These are phyloP conservation scores for Pythium aristosporum DNA, from an alignment of 352 stramenopile genomes.

Conservation along the genomic window DNA sequence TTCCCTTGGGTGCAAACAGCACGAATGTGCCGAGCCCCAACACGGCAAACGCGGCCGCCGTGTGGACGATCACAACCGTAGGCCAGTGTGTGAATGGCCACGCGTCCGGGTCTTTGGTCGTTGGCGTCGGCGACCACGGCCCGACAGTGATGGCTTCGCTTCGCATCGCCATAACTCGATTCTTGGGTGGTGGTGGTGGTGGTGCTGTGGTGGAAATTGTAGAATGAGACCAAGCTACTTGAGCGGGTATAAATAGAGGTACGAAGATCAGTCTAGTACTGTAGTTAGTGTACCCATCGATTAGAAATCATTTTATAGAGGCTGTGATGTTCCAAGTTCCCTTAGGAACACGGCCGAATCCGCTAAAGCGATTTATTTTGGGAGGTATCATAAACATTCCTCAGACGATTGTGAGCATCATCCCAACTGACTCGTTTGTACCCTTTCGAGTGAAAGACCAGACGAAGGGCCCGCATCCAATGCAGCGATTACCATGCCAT, in stretches of 20 bases:
- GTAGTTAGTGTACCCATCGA: neutral
- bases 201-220: neutral
- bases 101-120: conserved; percentile 7
- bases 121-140: neutral
- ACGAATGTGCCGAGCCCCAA: conserved; percentile 11
- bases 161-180: conserved; percentile 1
- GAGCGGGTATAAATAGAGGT: too few species aligned
- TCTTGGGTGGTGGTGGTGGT: neutral
- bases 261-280: too few species aligned
- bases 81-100: conserved; percentile 13
- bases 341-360: neutral
- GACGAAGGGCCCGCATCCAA: too few species aligned
- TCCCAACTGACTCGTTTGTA: neutral
- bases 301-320: neutral
- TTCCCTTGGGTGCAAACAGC: conserved; percentile 13
- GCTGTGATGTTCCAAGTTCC: neutral
- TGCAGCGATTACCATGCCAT: too few species aligned
- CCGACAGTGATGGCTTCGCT: neutral
- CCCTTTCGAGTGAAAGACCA: too few species aligned
- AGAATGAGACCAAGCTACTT: neutral
- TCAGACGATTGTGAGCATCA: neutral
- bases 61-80: conserved; percentile 9
- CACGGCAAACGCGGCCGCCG: conserved; percentile 2
- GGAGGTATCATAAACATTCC: neutral
- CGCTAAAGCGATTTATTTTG: neutral